These are phyloP conservation scores for Rhododendron molle DNA, from an alignment of 148 eudicot species.

Conservation along the genomic window DNA sequence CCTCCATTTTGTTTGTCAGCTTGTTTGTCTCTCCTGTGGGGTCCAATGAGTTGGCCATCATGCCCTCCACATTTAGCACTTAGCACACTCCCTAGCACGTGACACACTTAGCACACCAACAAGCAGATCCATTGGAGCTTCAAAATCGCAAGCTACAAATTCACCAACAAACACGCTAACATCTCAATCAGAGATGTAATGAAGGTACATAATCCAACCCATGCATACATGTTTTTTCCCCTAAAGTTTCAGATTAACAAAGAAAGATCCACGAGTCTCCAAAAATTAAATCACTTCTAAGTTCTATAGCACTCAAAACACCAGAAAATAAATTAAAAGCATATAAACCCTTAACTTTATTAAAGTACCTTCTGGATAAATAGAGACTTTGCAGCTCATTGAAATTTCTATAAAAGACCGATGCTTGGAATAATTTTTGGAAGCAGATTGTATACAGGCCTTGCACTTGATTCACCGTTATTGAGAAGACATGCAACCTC, in stretches of 20 bases:
- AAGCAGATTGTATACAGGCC: conserved; percentile 52
- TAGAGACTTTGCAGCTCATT: conserved; percentile 6
- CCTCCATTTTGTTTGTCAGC: neutral
- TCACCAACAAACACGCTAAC: neutral
- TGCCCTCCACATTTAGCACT: neutral
- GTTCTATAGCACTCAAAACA: neutral
- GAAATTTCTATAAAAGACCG: conserved; percentile 36
- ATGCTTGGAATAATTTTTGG: conserved; percentile 80
- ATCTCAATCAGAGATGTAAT: neutral
- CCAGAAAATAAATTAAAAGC: neutral
- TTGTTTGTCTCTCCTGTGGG: neutral
- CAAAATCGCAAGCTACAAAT: neutral
- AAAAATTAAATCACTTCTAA: neutral
- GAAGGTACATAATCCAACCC: neutral
- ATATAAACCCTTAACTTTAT: neutral
- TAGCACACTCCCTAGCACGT: neutral
- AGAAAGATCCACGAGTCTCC: neutral
- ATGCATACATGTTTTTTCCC: neutral
- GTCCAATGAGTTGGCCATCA: neutral
- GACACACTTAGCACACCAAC: neutral
- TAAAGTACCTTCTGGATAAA: conserved; percentile 12
- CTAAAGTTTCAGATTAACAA: neutral
- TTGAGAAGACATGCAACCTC: conserved; percentile 44
- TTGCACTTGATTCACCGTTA: conserved; percentile 33
- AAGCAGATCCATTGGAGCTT: neutral